Evolutionary conservation across 2,329 filamentous ascomycete species (phyloP).

Genomic region (Dactylonectria macrodidyma): DNA sequence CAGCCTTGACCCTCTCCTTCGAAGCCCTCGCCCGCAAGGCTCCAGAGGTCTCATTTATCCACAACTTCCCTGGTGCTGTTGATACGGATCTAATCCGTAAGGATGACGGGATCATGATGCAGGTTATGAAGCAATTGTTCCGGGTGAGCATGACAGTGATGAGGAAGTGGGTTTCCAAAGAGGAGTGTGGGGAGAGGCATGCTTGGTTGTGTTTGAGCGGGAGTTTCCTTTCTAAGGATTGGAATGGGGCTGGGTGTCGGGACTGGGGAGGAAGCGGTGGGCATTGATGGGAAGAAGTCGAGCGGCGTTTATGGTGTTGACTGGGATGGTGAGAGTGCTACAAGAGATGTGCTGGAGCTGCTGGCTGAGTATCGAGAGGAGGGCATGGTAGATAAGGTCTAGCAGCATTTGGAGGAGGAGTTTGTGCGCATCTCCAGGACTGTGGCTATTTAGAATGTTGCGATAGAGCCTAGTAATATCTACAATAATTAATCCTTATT

Average conservation of each 20-base stretch:
- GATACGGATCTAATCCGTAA: slow-evolving; percentile 37
- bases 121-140: slow-evolving; percentile 34
- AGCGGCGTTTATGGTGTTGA: slow-evolving; percentile 40
- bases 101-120: slow-evolving; percentile 39
- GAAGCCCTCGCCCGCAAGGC: slow-evolving; percentile 7
- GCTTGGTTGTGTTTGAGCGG: slow-evolving; percentile 41
- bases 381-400: too few species aligned
- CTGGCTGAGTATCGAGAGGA: too few species aligned
- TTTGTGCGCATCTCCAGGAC: too few species aligned
- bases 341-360: too few species aligned
- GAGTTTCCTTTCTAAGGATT: slow-evolving; percentile 32
- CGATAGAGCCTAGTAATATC: too few species aligned
- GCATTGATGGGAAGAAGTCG: slow-evolving; percentile 37
- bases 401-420: too few species aligned
- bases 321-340: too few species aligned
- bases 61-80: slow-evolving; percentile 21
- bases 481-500: too few species aligned
- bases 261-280: slow-evolving; percentile 24
- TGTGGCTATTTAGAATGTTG: too few species aligned
- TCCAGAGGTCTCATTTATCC: slow-evolving; percentile 14
- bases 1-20: slow-evolving; percentile 11
- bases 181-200: slow-evolving; percentile 46
- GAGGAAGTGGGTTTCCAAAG: slow-evolving; percentile 33
- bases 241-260: background rate
- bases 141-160: slow-evolving; percentile 16